Evolutionary conservation across 768 basidiomycete species (phyloP), one percentile per base, ranked within the genome.

Genomic region (Wakefieldia striispora): DNA sequence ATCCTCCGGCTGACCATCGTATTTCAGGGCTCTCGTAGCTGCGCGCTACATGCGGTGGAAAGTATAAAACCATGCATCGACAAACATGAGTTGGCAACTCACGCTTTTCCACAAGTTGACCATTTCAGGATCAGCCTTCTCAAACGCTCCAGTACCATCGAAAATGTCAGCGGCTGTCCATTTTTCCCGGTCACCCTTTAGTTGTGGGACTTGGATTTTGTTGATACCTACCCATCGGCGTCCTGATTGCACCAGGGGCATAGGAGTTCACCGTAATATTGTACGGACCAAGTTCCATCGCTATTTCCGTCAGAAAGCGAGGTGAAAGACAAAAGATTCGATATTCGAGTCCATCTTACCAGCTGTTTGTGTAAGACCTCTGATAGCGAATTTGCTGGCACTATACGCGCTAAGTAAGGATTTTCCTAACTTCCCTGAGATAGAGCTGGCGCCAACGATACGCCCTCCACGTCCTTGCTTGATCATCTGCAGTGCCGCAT

Each of bases 401-500:
- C 31, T n/a, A 29, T 62, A 63, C 8, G 50, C 27, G 24, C 11
- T 1, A 33, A 17, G 4, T 2, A 56, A 19, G 1, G 34, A 6
- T 3, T 21, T 24, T 58, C 71, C 72, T 51, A 44, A 33, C 45
- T 64, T 63, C 26, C 69, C 75, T 6, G 55, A 0, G 13, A 26
- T n/a, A 10, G 49, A 54, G 11, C 52, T 45, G 0, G 60, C 57
- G 24, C 73, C 76, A 47, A 76, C 64, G 1, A 75, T 70, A 4
- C 73, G 49, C 0, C 74, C 72, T 0, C 73, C 71, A 1, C 54
- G 54, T 0, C 73, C 72, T 55, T 72, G 75, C 35, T 58, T 54
- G 45, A 75, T 61, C 70, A 75, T 69, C 47, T 73, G 66, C 16
- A 47, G 13, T 4, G 66, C 72, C 5, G 74, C 74, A 23, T 69